These are phyloP conservation scores for Globisporangium polare DNA, from an alignment of 352 stramenopile species.

Conservation along the genomic window DNA sequence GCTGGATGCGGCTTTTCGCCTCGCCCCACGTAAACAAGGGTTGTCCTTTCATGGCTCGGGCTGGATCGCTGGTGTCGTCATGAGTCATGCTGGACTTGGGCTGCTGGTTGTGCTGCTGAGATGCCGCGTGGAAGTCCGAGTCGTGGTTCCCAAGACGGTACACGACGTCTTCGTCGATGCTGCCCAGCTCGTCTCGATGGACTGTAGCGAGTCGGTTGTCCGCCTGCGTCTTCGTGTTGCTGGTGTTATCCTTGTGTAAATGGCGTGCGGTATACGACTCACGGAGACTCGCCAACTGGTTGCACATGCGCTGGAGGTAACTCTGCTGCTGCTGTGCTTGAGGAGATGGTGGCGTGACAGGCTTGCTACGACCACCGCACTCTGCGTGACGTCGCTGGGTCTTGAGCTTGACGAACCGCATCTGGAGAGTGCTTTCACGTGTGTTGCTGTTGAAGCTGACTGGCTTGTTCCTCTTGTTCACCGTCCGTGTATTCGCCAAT, in stretches of 20 bases:
- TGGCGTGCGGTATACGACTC: not conserved
- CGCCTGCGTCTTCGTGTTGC: not conserved
- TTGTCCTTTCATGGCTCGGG: not conserved
- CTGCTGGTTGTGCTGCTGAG: not conserved
- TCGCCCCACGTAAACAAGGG: not conserved
- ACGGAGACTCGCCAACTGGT: constrained; percentile 6
- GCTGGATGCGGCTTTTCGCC: constrained; percentile 3
- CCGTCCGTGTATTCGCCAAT: not conserved
- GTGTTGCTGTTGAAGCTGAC: not conserved
- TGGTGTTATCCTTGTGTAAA: not conserved
- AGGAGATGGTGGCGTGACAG: not conserved
- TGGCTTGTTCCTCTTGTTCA: not conserved
- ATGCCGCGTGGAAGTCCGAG: not conserved
- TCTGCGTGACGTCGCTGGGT: not conserved
- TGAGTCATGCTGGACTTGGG: not conserved
- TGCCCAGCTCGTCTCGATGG: not conserved
- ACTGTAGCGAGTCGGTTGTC: not conserved
- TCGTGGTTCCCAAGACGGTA: not conserved
- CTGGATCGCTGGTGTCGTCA: not conserved
- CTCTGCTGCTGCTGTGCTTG: not conserved
- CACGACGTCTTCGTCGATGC: not conserved
- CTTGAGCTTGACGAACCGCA: not conserved
- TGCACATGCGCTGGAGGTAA: constrained; percentile 8
- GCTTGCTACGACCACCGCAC: not conserved
- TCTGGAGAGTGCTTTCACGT: not conserved